Percentiles rank a stretch among this genome's conserved stretches.
These are phyloP conservation scores for Scheffersomyces insectosa DNA, from an alignment of 1,139 yeast genomes.

Conservation along the genomic window DNA sequence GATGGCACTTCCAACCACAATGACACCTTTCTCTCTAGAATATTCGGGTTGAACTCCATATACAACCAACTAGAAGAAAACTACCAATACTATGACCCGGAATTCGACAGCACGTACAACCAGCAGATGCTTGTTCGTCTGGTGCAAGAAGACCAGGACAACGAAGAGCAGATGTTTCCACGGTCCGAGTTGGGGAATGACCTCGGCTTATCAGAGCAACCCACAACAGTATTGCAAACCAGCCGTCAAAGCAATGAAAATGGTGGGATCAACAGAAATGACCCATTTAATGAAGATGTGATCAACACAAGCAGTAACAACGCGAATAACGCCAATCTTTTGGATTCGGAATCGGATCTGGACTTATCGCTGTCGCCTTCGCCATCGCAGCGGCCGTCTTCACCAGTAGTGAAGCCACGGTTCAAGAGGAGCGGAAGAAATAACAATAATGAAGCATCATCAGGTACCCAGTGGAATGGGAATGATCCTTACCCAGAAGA, in stretches of 20 bases:
- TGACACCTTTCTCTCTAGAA: constrained; percentile 58
- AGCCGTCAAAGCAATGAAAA: not conserved
- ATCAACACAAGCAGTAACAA: not conserved
- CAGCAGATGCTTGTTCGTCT: constrained; percentile 2
- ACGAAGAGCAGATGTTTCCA: no score
- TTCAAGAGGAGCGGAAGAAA: constrained; percentile 1
- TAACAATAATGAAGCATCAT: constrained; percentile 1
- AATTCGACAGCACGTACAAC: constrained; percentile 19
- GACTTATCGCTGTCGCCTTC: constrained; percentile 26
- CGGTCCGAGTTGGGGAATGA: not conserved
- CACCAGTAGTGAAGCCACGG: constrained; percentile 1
- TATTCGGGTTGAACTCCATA: constrained; percentile 55
- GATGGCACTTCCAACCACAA: constrained; percentile 14
- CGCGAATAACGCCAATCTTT: constrained; percentile 15
- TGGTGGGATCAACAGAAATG: not conserved
- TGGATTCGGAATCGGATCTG: constrained; percentile 40
- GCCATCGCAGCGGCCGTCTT: not conserved
- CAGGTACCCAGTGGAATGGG: constrained; percentile 1
- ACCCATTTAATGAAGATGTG: not conserved
- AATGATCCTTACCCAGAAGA: constrained; percentile 1
- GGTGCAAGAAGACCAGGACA: constrained; percentile 7
- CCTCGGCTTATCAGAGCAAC: not conserved
- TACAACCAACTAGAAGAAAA: constrained; percentile 43
- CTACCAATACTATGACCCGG: constrained; percentile 42
- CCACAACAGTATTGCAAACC: not conserved